Evolutionary conservation across 176 grass and related monocot species (phyloP), one percentile per base, ranked within the genome.

Genomic region (Oryza meridionalis): DNA sequence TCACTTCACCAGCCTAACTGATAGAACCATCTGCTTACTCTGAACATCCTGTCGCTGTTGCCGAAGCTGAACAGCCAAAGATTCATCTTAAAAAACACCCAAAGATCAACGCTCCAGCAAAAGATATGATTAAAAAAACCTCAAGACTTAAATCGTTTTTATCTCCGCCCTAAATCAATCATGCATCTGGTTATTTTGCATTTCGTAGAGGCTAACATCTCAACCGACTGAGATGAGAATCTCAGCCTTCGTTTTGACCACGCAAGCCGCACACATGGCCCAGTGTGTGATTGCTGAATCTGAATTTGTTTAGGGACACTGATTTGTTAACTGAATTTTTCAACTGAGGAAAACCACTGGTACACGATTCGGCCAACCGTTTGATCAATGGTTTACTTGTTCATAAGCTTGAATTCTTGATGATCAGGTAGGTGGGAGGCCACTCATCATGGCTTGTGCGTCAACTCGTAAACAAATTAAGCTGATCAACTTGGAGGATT

Each of bases 241-340:
- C 45, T 84, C 82, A 73, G 33, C 29, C 16, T 61, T 22, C 55
- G 12, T 69, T 69, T 76, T 76, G 82, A 55, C 45, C 72, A 1
- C 17, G 17, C 7, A 16, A 80, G 49, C 4, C 15, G 43, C 26
- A 50, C 5, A 35, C 43, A 31, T 61, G 55, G 55, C 7, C 55
- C 55, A 61, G 55, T 61, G 19, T 19, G 51, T 55, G 5, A 17
- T 55, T 22, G 6, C 19, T 61, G n/a, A 61, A n/a, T 61, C 55
- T 61, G 7, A 61, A 61, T 61, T 61, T 9, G n/a, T 61, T 61
- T 61, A 61, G 21, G 55, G n/a, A 61, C 55, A 61, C 55, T 61
- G 21, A 61, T 22, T 61, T 22, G 55, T 61, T 61, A 61, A 61
- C 53, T 17, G 13, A 51, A 13, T 47, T 47, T 51, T 37, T 37